Conservation (phyloP, 768 basidiomycete species). For the Chlorophyllum brunneum region DNA sequence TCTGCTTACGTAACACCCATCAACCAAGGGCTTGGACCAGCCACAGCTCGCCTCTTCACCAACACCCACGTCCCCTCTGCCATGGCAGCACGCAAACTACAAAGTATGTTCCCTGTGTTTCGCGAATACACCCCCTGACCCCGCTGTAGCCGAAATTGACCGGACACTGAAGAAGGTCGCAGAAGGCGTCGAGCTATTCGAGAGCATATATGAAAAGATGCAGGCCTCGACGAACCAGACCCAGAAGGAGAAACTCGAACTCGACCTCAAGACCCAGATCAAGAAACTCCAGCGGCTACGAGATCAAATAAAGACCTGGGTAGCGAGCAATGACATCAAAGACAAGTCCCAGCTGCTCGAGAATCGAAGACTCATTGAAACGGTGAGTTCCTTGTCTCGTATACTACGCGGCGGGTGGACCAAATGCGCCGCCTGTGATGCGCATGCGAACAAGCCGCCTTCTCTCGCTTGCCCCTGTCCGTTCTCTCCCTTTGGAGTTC, state of each 20-base stretch:
- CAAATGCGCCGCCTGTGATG: constrained; percentile 13
- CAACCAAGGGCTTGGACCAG: neutral
- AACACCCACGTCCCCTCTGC: constrained; percentile 16
- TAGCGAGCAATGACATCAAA: constrained; percentile 97
- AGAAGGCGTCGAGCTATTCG: constrained; percentile 93
- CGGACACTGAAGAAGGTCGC: constrained; percentile 95
- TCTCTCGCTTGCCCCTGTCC: no score
- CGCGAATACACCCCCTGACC: neutral
- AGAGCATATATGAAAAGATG: constrained; percentile 98
- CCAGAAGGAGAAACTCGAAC: constrained; percentile 50
- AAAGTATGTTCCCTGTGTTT: constrained; percentile 46
- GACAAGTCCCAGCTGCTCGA: constrained; percentile 93
- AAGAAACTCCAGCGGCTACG: constrained; percentile 98
- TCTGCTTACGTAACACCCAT: neutral
- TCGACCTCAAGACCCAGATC: constrained; percentile 78
- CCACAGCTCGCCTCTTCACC: neutral
- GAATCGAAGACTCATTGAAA: constrained; percentile 94
- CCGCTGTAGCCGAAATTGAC: constrained; percentile 88
- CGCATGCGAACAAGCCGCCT: no score
- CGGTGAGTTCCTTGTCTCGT: constrained; percentile 50
- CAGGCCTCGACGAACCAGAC: constrained; percentile 88
- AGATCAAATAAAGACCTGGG: constrained; percentile 99
- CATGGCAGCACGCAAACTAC: constrained; percentile 91
- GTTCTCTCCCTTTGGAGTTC: no score
- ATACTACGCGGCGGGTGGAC: neutral